phyloP scores from a whole-genome alignment of 768 basidiomycete species.

The Multifurca ochricompacta region DNA sequence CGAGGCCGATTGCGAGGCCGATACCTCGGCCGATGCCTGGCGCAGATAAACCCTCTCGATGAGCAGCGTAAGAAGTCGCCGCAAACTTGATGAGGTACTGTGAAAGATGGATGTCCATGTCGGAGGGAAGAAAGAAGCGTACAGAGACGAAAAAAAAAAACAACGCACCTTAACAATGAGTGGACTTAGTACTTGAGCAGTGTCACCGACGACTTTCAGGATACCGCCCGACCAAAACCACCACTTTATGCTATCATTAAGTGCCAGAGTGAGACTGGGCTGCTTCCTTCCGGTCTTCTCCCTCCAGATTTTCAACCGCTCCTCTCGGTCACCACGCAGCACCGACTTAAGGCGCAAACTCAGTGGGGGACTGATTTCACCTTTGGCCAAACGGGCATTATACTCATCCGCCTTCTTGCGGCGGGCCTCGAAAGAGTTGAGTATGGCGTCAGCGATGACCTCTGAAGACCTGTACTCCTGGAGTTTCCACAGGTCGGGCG shows the following conservation, averaged over 20 bases:
- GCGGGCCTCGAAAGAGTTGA: conserved; percentile 54
- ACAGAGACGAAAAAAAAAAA: background rate
- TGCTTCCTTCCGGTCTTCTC: conserved; percentile 52
- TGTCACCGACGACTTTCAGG: conserved; percentile 54
- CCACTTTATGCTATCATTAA: conserved; percentile 73
- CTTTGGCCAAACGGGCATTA: conserved; percentile 59
- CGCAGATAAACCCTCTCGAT: conserved; percentile 22
- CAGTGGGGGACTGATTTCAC: conserved; percentile 51
- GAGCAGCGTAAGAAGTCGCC: conserved; percentile 44
- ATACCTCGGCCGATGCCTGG: conserved; percentile 52
- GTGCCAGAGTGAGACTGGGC: conserved; percentile 57
- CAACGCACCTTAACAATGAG: conserved; percentile 64
- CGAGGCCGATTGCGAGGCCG: conserved; percentile 65
- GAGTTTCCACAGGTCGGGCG: conserved; percentile 74
- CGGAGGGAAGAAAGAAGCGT: background rate
- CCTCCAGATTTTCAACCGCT: conserved; percentile 57
- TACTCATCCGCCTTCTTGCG: conserved; percentile 52
- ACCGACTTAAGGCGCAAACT: conserved; percentile 50
- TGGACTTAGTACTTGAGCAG: conserved; percentile 65
- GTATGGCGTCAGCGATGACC: conserved; percentile 54
- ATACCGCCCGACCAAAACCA: conserved; percentile 70
- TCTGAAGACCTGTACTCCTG: conserved; percentile 53
- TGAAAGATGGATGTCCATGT: background rate
- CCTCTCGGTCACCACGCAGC: conserved; percentile 42
- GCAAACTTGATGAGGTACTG: conserved; percentile 72